Evolutionary conservation across 78 protist genomes (phyloP).

Genomic region (Speleostelium caveatum): DNA sequence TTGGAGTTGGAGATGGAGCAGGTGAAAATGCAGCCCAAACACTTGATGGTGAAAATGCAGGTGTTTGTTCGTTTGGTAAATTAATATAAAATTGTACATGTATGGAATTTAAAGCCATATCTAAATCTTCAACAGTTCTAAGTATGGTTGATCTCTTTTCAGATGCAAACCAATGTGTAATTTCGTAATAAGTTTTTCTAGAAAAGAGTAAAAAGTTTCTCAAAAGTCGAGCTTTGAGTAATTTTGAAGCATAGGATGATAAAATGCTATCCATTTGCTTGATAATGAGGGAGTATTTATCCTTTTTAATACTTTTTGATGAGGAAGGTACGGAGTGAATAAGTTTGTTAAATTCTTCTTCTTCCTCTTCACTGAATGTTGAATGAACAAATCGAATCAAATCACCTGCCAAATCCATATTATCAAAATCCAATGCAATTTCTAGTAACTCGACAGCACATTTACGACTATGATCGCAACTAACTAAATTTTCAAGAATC

Average conservation of each 20-base stretch:
- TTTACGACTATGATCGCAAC: constrained; percentile 19
- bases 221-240: constrained; percentile 19
- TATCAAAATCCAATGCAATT: constrained; percentile 64
- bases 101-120: constrained; percentile 70
- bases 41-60: constrained; percentile 36
- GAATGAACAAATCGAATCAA: constrained; percentile 78
- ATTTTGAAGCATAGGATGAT: constrained; percentile 30
- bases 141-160: constrained; percentile 50
- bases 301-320: not conserved
- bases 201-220: constrained; percentile 71
- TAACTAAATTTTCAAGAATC: constrained; percentile 39
- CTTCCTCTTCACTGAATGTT: constrained; percentile 3
- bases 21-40: constrained; percentile 11
- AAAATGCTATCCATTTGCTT: constrained; percentile 28
- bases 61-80: constrained; percentile 14
- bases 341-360: not conserved
- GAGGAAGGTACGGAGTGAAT: not conserved
- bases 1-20: not conserved
- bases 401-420: constrained; percentile 80
- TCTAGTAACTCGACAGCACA: constrained; percentile 78
- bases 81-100: constrained; percentile 72
- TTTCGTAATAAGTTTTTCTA: constrained; percentile 10
- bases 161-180: not conserved
- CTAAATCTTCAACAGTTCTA: constrained; percentile 65
- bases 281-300: too few relatives aligned